A percentile compares a stretch with the other conserved stretches of the same genome.
Conservation (phyloP, 495 filamentous ascomycete species). For the Aspergillus haitiensis region DNA sequence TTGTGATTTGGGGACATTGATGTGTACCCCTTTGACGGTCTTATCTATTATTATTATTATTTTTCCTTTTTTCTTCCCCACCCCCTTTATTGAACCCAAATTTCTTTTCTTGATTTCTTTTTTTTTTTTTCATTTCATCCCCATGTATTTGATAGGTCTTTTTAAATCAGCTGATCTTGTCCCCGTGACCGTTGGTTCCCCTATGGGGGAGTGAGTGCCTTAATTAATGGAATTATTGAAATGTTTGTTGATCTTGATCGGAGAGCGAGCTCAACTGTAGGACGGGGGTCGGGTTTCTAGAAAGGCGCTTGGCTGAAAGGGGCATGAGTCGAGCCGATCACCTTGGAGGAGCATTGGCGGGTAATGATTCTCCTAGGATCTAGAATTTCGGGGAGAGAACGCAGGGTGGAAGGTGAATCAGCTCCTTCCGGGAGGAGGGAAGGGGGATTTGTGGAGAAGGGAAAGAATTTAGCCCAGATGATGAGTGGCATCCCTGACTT, state of each 20-base stretch:
- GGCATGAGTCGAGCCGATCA: background rate
- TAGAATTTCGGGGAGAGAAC: background rate
- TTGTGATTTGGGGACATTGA: conserved; percentile 17
- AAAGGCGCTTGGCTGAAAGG: conserved; percentile 8
- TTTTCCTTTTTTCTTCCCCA: conserved; percentile 16
- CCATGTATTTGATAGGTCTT: conserved; percentile 34
- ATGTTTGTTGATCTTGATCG: background rate
- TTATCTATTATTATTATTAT: conserved; percentile 17
- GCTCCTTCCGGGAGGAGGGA: conserved; percentile 5
- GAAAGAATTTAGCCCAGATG: conserved; percentile 15
- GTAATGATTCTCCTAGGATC: background rate
- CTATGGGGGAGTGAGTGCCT: conserved; percentile 21
- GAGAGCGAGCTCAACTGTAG: background rate
- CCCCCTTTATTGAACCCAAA: conserved; percentile 17
- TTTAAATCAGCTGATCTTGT: conserved; percentile 17
- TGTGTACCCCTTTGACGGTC: conserved; percentile 10
- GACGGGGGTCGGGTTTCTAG: background rate
- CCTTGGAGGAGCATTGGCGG: no score
- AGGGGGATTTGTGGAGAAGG: background rate
- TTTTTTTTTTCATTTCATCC: conserved; percentile 26
- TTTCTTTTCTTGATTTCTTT: conserved; percentile 25
- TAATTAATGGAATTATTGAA: conserved; percentile 21
- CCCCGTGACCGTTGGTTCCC: conserved; percentile 9
- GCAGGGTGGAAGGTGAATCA: background rate
- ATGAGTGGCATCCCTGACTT: background rate